Base-by-base conservation (phyloP, 352 stramenopile genomes). In the Blastocystis hominis region DNA sequence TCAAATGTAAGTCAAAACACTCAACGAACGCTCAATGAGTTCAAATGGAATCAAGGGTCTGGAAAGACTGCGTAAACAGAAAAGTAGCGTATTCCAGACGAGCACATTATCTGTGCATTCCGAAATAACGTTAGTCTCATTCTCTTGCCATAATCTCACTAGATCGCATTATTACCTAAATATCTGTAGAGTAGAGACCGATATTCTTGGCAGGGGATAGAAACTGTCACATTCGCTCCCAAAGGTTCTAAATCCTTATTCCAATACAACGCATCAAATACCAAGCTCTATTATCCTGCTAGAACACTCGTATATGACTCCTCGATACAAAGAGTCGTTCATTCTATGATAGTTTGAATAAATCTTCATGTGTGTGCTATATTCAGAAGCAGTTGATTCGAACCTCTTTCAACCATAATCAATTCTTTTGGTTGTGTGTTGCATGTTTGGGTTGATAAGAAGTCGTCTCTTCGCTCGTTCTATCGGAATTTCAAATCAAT, bases 31-130 rank as follows among this genome's bases (percentile, higher is more conserved):
- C 7, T 84, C 5, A 34, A 84, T 34, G 4, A 66, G 46, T 84
- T 84, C 72, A 84, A 84, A 84, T 6, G 72, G 50, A 50, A 84
- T 84, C 2, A 84, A 44, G 6, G 72, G 72, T 46, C 42, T 84
- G 6, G 72, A 84, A 44, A 84, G 72, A 42, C 36, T 10, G 9
- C 47, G 72, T 10, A 68, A 50, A 46, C 72, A 66, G 56, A 54
- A 84, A 9, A 84, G 44, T 2, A 84, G 20, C 2, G 47, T 10
- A 46, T 66, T 84, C 72, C 72, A 84, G 24, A 84, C 20, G 54
- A 84, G 72, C 40, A 66, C 72, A 46, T 64, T 66, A n/a, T 84
- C 47, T 17, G 2, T 40, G 46, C 72, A 68, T 54, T n/a, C 44
- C 15, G 17, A 36, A 47, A 84, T 66, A 15, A 68, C n/a, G 17